Evolutionary conservation across 257 asterid genomes (phyloP).

Genomic region (Primulina tabacum): DNA sequence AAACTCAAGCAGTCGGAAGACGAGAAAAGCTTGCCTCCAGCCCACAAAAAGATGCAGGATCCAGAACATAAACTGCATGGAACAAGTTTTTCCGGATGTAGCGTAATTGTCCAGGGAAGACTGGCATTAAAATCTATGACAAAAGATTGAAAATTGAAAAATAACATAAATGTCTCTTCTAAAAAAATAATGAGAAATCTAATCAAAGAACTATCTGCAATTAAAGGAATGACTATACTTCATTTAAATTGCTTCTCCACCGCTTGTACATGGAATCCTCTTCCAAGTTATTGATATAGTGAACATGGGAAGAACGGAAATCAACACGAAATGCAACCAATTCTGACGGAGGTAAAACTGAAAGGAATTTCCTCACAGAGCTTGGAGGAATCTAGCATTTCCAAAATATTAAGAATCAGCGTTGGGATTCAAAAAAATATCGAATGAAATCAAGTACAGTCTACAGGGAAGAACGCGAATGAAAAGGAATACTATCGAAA

Average conservation of each 20-base stretch:
- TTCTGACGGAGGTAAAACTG: conserved; percentile 80
- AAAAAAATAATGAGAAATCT: conserved; percentile 23
- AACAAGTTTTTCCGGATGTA: conserved; percentile 92
- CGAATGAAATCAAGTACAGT: conserved; percentile 24
- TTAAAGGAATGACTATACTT: conserved; percentile 43
- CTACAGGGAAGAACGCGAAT: conserved; percentile 17
- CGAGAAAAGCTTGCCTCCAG: conserved; percentile 64
- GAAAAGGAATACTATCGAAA: conserved; percentile 6
- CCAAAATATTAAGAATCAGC: conserved; percentile 27
- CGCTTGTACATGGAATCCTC: conserved; percentile 86
- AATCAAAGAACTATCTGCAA: conserved; percentile 15
- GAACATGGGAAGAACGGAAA: conserved; percentile 89
- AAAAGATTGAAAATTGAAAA: conserved; percentile 31
- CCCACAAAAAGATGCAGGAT: conserved; percentile 86
- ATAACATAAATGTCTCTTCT: neutral
- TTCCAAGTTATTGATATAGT: conserved; percentile 90
- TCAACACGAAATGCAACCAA: conserved; percentile 76
- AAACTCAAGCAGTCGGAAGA: conserved; percentile 3
- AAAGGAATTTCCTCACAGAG: conserved; percentile 73
- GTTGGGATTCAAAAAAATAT: conserved; percentile 21
- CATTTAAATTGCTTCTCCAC: conserved; percentile 93
- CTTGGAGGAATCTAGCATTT: conserved; percentile 69
- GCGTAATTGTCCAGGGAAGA: conserved; percentile 96
- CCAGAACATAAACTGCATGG: conserved; percentile 87
- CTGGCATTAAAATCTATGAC: conserved; percentile 94